Conservation (phyloP, 768 basidiomycete species). For the Lanmaoa rubissima region DNA sequence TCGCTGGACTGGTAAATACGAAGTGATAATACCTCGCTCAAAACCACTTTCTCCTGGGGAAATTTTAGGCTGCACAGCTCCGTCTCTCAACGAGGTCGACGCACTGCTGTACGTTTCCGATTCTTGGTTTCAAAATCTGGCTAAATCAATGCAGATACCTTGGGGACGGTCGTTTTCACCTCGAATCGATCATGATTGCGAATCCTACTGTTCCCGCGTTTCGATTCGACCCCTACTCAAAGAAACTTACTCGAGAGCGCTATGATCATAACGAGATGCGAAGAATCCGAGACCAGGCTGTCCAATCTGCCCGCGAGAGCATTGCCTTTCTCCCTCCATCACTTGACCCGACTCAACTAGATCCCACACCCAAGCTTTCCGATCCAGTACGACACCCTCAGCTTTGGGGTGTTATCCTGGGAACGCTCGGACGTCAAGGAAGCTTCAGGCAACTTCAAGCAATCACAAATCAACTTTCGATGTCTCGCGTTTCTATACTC, state of each 20-base stretch:
- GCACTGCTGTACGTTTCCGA: constrained; percentile 73
- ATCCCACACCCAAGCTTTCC: constrained; percentile 16
- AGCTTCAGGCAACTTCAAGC: constrained; percentile 88
- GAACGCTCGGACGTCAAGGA: constrained; percentile 93
- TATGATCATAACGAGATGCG: constrained; percentile 93
- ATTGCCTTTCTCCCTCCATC: constrained; percentile 36
- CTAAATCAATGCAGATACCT: constrained; percentile 65
- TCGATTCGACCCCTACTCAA: constrained; percentile 97
- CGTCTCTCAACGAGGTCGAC: constrained; percentile 73
- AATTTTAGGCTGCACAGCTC: constrained; percentile 96
- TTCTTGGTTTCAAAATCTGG: neutral
- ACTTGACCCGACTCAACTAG: constrained; percentile 6
- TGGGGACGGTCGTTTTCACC: constrained; percentile 96
- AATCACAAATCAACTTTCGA: constrained; percentile 66
- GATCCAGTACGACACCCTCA: constrained; percentile 16
- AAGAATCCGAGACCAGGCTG: constrained; percentile 65
- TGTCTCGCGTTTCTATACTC: constrained; percentile 56
- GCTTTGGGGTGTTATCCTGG: constrained; percentile 90
- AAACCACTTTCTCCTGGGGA: constrained; percentile 96
- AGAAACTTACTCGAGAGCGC: constrained; percentile 90
- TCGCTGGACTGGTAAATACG: constrained; percentile 64
- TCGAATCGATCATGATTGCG: constrained; percentile 99
- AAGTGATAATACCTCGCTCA: constrained; percentile 74
- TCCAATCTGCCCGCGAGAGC: constrained; percentile 69
- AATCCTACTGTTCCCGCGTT: constrained; percentile 94